Base-by-base conservation (phyloP, 768 basidiomycete genomes). In the Boletus rubroflammeus region DNA sequence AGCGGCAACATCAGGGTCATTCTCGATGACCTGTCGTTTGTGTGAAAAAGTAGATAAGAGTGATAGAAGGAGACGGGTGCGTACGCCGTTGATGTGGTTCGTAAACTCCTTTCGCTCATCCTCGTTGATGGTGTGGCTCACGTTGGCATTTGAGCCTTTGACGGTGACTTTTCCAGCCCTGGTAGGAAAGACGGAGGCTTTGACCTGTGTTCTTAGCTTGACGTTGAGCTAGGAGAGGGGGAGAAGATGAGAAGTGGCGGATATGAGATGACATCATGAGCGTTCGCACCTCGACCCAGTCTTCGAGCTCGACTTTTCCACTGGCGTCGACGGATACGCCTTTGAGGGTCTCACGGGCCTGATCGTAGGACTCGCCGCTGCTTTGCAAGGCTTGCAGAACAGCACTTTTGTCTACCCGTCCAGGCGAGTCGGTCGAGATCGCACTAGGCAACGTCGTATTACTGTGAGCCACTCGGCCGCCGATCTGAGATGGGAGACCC, bases 101-200 rank as follows among this genome's bases (percentile, higher is more conserved):
- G 96, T 98, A 74, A 98, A 98, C 67, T 96, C 94, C 21, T 82
- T 77, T 50, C 93, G 80, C 69, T 98, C 96, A 69, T 98, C 96
- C 71, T 98, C 93, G 75, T 97, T 97, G 73, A 98, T 88, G 32
- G 96, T 96, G 75, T 98, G 96, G 72, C 89, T 92, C 58, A 93
- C 91, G 72, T 95, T 97, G 49, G 91, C 89, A 62, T 92, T 97
- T 4, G 93, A 93, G 53, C 96, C 96, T 67, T 93, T 85, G 23
- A 98, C 92, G 1, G 91, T 92, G 55, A 98, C 92, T 67, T 93
- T 96, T 15, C 95, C 95, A 19, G 85, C 86, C 63, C 82, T 86
- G 10, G 84, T 85, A 8, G 79, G 77, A 17, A 78, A 82, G 55
- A 67, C 79, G 60, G 62, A 72, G 61, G 69, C 73, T 67, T 47